Base-by-base conservation (phyloP, 352 stramenopile species). In the Phytopythium litorale region DNA sequence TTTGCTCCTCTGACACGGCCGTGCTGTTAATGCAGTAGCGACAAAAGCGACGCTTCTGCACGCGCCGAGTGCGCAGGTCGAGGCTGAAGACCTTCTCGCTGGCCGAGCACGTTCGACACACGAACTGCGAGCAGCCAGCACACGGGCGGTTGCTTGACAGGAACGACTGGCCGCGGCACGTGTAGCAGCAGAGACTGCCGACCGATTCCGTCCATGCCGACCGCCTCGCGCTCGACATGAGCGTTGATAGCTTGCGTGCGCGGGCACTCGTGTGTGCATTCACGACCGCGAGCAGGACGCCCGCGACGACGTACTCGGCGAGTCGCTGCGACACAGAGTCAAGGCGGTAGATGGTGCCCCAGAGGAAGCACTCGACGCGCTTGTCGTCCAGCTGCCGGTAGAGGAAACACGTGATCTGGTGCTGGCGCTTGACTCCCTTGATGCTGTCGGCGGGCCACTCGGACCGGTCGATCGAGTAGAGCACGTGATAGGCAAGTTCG, bases 381-480 rank as follows among this genome's bases (percentile, higher is more conserved):
- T 55, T 63, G 32, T 73, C 67, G 49, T 68, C 56, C 65, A 66
- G 61, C 43, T 66, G 67, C 0, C 66, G 57, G 56, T 76, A 77
- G 21, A 80, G 48, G 48, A 82, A 84, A 55, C 75, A 84, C 15
- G 66, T 78, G 12, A 81, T 73, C 42, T 79, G 78, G 54, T 72
- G 64, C 45, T 73, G 62, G 9, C 77, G 75, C 45, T 87, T 87
- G 58, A 81, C 66, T 52, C 73, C 68, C 35, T 79, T 81, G 63
- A 76, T 71, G 9, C 64, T 55, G 53, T 82, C 73, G 18, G 72
- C 68, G 4, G 69, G 71, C 71, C 70, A 87, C 53, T 83, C 73
- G 4, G 75, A 67, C 45, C 78, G 78, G 42, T 84, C 78, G 54
- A 87, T 87, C 51, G 75, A 87, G 68, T 84, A 75, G 37, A 83